Evolutionary conservation across 2,329 filamentous ascomycete species (phyloP), one percentile per base, ranked within the genome.

Genomic region (Neofusicoccum umdonicola): DNA sequence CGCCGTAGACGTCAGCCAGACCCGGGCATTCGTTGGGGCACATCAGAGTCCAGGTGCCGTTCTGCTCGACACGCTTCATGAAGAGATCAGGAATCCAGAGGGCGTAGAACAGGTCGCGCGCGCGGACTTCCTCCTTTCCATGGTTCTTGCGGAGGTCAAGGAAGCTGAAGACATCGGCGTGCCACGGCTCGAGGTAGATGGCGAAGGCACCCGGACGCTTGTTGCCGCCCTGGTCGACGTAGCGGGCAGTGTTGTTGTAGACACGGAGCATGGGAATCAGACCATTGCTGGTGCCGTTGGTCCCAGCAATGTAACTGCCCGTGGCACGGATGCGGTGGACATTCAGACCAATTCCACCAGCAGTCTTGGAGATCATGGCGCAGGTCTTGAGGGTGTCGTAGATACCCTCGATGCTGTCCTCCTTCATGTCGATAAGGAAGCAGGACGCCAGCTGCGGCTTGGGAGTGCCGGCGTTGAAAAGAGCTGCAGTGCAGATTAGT

Each of bases 331-430:
- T 99, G 74, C 93, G 90, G 83, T 99, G 95, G 60, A 94, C 89
- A 75, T 99, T 98, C 69, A 99, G 85, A 73, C 95, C 95, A 77
- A 99, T 98, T 78, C 95, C 95, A 78, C 95, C 95, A 71, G 95
- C 95, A 82, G 95, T 98, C 87, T 99, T 99, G 76, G 95, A 99
- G 80, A 99, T 99, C 92, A 99, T 94, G 71, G 95, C 95, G 81
- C 95, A 99, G 1, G 92, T 98, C 88, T 99, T 99, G 72, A 99
- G 87, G 17, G 95, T 99, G 77, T 99, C 95, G 75, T 99, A 99
- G 77, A 99, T 99, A 71, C 95, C 95, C 71, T 99, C 95, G 75
- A 99, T 99, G 80, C 93, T 97, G 82, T 99, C 95, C 60, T 97
- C 93, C 85, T 98, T 99, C 90, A 99, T 98, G 80, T 98, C 95